Evolutionary conservation across 306 rosid species (phyloP), one percentile per base, ranked within the genome.

Genomic region (Trifolium fragiferum): DNA sequence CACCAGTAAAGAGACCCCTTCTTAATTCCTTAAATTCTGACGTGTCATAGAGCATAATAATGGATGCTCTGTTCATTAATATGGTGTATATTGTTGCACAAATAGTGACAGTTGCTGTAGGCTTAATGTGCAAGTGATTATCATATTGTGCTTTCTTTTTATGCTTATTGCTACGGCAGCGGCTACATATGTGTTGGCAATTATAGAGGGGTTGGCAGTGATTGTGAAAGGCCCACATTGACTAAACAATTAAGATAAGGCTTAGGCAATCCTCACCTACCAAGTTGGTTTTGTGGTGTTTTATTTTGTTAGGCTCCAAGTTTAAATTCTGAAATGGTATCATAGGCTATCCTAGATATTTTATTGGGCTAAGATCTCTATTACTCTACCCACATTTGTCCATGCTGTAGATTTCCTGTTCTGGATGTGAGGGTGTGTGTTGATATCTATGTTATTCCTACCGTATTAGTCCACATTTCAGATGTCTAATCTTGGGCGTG

Each of bases 161-260:
- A 63, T 78, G 72, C 53, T 50, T 74, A 67, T 53, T 44, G 58
- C 33, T 19, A 18, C 25, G 57, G 53, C n/a, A 5, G 57, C 20
- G 67, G 57, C 58, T 18, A 12, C 68, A 13, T 27, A 20, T 1
- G 1, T 63, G 62, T 60, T 23, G 49, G 20, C 76, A 32, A 46
- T 81, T 72, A 9, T 58, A 27, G 18, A 65, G 30, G 53, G 15
- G 49, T 20, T 15, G 47, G 54, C 72, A 72, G 47, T 47, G 75
- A 33, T 55, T 55, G 33, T 55, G 33, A 55, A 30, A 55, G 62
- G 11, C 32, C 62, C 15, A 55, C 33, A 20, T 6, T 20, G n/a
- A 55, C 7, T 20, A 10, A 21, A 21, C 32, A 55, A 55, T 55
- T 0, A 55, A 55, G n/a, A 55, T 55, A 55, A 55, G 30, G 14